Base-by-base conservation (phyloP, 2,329 filamentous ascomycete species). In the Calonectria pauciramosa region DNA sequence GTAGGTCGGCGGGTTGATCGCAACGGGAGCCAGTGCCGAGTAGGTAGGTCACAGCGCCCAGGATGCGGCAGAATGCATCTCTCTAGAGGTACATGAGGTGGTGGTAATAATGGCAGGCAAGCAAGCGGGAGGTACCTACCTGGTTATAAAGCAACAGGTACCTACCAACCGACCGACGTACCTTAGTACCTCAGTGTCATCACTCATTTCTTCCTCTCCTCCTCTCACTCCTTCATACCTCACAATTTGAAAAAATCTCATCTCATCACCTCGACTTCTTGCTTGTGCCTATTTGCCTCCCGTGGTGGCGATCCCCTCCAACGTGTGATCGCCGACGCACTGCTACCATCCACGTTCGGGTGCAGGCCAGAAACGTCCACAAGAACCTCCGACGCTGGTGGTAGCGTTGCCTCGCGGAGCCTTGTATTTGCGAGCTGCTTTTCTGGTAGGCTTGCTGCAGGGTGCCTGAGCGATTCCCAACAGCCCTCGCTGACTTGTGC, bases 111-210 rank as follows among this genome's bases (percentile, higher is more conserved):
- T 63, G 56, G 56, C 14, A 38, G n/a, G 56, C 34, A 26, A 38
- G 28, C 34, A 60, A 18, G 34, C 32, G 41, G n/a, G 64, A 41
- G n/a, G 64, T 68, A 60, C 66, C 52, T 68, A 23, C 20, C 28
- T 70, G 67, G 59, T 73, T 73, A 73, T 73, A 67, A 73, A 70
- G 56, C 71, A 30, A 66, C 56, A 70, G 16, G 32, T 26, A 70
- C 56, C 60, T 65, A 20, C 36, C 60, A 32, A 32, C 30, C 23
- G n/a, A 47, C 44, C 20, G n/a, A 47, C 44, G 20, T 60, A 38
- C 36, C 56, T 63, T 36, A 28, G 36, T 28, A 47, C 41, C 28
- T 64, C 34, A 38, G 47, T 34, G 51, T 60, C 67, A 52, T 67
- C 67, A 23, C 20, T 49, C 34, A 32, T 59, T 38, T 44, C 26